Conservation (phyloP, 257 asterid genomes). For the Ophiorrhiza pumila region DNA sequence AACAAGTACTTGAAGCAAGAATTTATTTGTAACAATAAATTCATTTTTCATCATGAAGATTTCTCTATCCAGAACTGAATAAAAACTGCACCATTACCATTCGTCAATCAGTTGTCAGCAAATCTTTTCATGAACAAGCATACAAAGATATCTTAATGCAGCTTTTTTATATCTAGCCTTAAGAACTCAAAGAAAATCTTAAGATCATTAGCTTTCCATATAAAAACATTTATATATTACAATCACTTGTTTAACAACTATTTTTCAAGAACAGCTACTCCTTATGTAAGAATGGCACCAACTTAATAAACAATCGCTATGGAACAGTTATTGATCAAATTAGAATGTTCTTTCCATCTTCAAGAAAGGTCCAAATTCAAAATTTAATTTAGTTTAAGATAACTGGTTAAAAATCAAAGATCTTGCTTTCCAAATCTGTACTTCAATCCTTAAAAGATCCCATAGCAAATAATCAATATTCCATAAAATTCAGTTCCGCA, state of each 20-base stretch:
- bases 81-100: background rate
- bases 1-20: background rate
- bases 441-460: background rate
- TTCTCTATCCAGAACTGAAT: background rate
- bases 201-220: background rate
- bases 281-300: background rate
- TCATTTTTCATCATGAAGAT: background rate
- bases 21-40: background rate
- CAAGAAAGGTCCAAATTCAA: background rate
- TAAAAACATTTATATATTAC: background rate
- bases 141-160: background rate
- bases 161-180: background rate
- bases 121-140: background rate
- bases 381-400: background rate
- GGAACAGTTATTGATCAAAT: background rate
- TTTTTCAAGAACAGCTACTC: background rate
- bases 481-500: background rate
- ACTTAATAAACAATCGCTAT: background rate
- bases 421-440: background rate
- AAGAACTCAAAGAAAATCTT: background rate
- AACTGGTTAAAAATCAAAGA: slow-evolving; percentile 1
- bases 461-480: background rate
- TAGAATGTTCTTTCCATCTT: background rate
- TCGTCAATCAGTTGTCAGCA: background rate
- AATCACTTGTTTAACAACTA: background rate